Base-by-base conservation (phyloP, 305 asterid genomes). In the Fraxinus platypoda region DNA sequence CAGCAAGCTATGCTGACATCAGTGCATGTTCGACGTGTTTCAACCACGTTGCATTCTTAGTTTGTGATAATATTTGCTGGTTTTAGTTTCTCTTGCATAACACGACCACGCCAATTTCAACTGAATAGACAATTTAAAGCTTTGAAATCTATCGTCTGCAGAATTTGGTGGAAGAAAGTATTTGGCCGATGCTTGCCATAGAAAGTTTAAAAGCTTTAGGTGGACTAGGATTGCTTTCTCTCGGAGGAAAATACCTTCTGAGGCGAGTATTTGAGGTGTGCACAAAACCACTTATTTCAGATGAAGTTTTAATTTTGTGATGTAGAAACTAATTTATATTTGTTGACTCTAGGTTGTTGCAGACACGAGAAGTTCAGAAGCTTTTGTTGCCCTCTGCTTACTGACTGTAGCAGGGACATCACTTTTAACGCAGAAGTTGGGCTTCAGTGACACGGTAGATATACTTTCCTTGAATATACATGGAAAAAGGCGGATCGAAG, bases 401-500 rank as follows among this genome's bases (percentile, higher is more conserved):
- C 94, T 96, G 77, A 93, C 98, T 11, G 97, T 96, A 86, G 97
- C 99, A 11, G 99, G 99, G 81, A 96, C 98, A 80, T 96, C 99
- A 78, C 98, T 96, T 82, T 41, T 91, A 80, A 96, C 99, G 7
- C 99, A 96, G 86, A 92, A 89, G 84, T 84, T 96, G 92, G 99
- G 99, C 83, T 96, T 96, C 83, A 96, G 98, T 88, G 99, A 96
- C 90, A 96, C 99, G 92, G 99, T 96, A 79, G 96, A 88, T 84
- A 80, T 80, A 21, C 12, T 73, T 74, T 80, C 87, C 83, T 82
- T 9, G 34, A 23, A 62, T 80, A 34, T 66, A 72, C 82, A 79
- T 82, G 46, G 38, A 30, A 82, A 75, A 80, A 43, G 59, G 79
- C 28, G 33, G 33, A 54, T 57, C 46, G 54, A 66, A 66, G 62